Evolutionary conservation across 768 basidiomycete species (phyloP), one percentile per base, ranked within the genome.

Genomic region (Crepidotus variabilis): DNA sequence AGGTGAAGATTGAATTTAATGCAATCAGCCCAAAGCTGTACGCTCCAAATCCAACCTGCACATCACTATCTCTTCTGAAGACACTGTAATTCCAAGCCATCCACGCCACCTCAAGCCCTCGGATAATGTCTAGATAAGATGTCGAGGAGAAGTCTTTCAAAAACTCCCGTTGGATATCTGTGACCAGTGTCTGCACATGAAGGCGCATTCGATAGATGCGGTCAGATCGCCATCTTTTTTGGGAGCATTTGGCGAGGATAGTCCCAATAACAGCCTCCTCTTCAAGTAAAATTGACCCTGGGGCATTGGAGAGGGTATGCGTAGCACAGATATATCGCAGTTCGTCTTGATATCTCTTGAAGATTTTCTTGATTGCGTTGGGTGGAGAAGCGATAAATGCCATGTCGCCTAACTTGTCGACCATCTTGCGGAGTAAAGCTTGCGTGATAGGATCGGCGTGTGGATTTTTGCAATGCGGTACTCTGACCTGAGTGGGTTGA

Each of bases 231-330:
- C 80, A 86, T 33, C 84, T 71, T 56, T 76, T 77, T 60, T 90
- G 83, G 1, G 80, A 71, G 63, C 86, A 89, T 57, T 84, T 84
- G 1, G 83, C 87, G 47, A 90, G 69, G 55, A 93, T 93, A 0
- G 86, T 84, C 18, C 89, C 90, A 28, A 85, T 70, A 1, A 90
- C 85, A 21, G 91, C 76, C 62, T 93, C 91, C 50, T 87, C 85
- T 64, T 93, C 91, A 6, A 75, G 68, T 33, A 93, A 74, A 28
- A 77, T 77, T 7, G 75, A 75, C 8, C 79, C 83, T 1, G 84
- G 77, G 8, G 74, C 70, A 52, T 80, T 78, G 8, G 86, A 82
- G 9, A 92, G 69, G 0, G 85, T 82, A 64, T 90, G 88, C 0
- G 86, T 86, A 14, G 77, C 70, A 57, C 85, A 82, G 53, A 90